These are phyloP conservation scores for Fusarium sulawesiense DNA, from an alignment of 2,329 filamentous ascomycete genomes.

Conservation along the genomic window DNA sequence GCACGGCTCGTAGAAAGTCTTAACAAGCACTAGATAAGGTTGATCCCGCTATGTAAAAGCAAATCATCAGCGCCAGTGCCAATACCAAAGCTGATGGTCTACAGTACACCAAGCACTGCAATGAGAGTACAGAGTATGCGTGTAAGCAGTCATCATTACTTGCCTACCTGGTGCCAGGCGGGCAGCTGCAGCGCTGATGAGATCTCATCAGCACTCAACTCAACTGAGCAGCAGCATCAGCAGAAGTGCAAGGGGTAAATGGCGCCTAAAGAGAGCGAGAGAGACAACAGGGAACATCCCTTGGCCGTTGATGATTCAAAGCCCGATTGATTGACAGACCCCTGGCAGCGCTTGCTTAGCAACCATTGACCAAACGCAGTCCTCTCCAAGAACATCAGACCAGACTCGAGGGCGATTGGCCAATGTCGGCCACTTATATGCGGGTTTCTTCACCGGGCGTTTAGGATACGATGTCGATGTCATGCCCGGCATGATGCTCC, in stretches of 20 bases:
- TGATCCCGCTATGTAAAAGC: conserved; percentile 27
- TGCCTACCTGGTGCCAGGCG: background rate
- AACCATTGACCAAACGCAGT: conserved; percentile 39
- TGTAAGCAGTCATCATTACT: background rate
- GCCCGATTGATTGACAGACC: conserved; percentile 1
- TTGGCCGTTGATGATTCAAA: conserved; percentile 13
- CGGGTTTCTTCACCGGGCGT: conserved; percentile 20
- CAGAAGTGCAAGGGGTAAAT: conserved; percentile 27
- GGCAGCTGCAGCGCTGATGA: conserved; percentile 36
- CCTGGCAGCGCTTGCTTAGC: conserved; percentile 43
- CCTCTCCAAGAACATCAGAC: conserved; percentile 8
- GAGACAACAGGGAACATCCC: conserved; percentile 24
- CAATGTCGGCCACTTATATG: conserved; percentile 15
- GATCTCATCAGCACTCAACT: conserved; percentile 32
- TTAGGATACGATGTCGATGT: conserved; percentile 20
- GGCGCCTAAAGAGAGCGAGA: conserved; percentile 20
- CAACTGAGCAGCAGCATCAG: conserved; percentile 37
- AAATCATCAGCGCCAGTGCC: background rate
- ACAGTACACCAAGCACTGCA: background rate
- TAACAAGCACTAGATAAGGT: conserved; percentile 26
- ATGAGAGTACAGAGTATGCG: background rate
- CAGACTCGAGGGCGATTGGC: conserved; percentile 38
- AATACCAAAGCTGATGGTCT: background rate
- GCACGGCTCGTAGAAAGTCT: conserved; percentile 16
- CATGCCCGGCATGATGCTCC: conserved; percentile 27